Base-by-base conservation (phyloP, 2,329 filamentous ascomycete genomes). In the Talaromyces funiculosus region DNA sequence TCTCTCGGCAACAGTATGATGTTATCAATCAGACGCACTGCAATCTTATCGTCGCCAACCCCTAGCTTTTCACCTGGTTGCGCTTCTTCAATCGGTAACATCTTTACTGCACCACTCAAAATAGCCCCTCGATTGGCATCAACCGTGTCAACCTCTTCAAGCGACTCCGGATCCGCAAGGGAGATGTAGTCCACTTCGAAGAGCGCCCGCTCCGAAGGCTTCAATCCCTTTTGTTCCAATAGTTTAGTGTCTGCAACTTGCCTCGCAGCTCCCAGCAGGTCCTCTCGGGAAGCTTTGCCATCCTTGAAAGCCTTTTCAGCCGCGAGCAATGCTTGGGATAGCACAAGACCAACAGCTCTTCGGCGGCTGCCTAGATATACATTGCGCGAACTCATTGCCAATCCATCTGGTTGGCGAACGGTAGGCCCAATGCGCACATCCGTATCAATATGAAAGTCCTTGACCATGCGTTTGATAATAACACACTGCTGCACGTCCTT, bases 401-500 rank as follows among this genome's bases (percentile, higher is more conserved):
- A 78, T 0, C 93, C 93, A 72, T 96, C 92, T 1, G 71, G 60
- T 63, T 95, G 92, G 55, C 94, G 83, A 61, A 85, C 80, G 0
- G 94, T 99, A 0, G 85, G 80, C 5, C 87, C 85, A 58, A 97
- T 82, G 33, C 87, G 82, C 8, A 97, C 85, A 22, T 89, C 80
- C 3, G 86, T 89, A 40, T 90, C 85, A 42, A 97, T 75, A 72
- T 92, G 86, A 66, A 99, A 92, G 74, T 99, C 94, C 66, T 86
- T 82, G 33, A 97, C 89, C 84, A 99, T 86, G 47, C 89, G 86
- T 69, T 85, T 87, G 69, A 99, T 90, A 10, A 99, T 84, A 18
- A 96, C 90, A 0, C 92, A 96, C 77, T 99, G 94, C 79, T 99
- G 94, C 20, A 97, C 86, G 73, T 99, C 94, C 78, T 99, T 99